Evolutionary conservation across 371 early-diverging fungal species (phyloP).

Genomic region (Nematocida minor): DNA sequence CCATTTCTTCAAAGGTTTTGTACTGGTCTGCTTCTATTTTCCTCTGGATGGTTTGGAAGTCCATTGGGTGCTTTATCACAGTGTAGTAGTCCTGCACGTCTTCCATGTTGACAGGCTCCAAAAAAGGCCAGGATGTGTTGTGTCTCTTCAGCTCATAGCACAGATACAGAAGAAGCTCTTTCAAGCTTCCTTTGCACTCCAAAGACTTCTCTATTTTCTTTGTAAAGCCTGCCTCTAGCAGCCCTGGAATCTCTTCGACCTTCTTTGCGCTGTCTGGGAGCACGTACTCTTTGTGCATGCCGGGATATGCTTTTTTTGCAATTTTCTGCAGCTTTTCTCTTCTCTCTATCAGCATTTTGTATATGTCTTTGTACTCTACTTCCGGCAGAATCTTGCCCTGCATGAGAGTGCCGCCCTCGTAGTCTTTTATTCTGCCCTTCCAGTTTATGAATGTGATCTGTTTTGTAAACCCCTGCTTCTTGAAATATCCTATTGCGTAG

Average conservation of each 20-base stretch:
- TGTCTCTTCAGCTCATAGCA: slow-evolving; percentile 73
- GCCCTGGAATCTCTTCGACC: slow-evolving; percentile 43
- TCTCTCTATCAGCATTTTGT: slow-evolving; percentile 45
- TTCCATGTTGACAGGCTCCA: slow-evolving; percentile 77
- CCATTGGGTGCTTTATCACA: slow-evolving; percentile 94
- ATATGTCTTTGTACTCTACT: slow-evolving; percentile 60
- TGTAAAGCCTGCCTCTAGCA: slow-evolving; percentile 39
- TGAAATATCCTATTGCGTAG: slow-evolving; percentile 95
- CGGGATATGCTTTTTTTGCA: slow-evolving; percentile 31
- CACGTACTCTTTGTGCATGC: slow-evolving; percentile 36
- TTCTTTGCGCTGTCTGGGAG: neutral
- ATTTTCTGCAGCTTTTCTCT: slow-evolving; percentile 53
- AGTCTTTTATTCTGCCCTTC: slow-evolving; percentile 98
- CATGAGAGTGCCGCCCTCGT: slow-evolving; percentile 97
- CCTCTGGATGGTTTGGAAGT: slow-evolving; percentile 71
- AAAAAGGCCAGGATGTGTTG: slow-evolving; percentile 87
- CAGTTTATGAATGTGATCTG: slow-evolving; percentile 87
- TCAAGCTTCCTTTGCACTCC: slow-evolving; percentile 57
- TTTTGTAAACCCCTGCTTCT: slow-evolving; percentile 94
- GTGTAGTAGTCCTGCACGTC: slow-evolving; percentile 85
- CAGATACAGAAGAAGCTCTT: slow-evolving; percentile 70
- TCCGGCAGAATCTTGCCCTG: slow-evolving; percentile 62
- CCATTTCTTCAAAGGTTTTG: slow-evolving; percentile 70
- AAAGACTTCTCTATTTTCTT: slow-evolving; percentile 17
- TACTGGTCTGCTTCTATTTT: slow-evolving; percentile 74